phyloP scores from a whole-genome alignment of 2,329 filamentous ascomycete species.

The Diplodia mutila region DNA sequence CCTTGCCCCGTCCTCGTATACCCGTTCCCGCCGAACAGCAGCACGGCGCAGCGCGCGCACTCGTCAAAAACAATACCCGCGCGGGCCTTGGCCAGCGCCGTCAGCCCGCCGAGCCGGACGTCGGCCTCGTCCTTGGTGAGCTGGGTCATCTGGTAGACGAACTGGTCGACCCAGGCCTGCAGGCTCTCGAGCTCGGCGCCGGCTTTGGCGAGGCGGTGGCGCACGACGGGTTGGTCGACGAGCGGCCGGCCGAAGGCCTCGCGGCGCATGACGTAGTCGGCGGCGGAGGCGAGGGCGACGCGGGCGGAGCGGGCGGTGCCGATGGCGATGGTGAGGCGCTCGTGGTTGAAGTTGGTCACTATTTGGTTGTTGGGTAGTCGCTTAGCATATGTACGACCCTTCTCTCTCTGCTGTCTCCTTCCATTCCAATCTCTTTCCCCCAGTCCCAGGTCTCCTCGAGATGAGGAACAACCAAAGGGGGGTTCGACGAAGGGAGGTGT shows the following conservation, averaged over 20 bases:
- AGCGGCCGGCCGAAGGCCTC: conserved; percentile 71
- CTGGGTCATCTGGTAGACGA: conserved; percentile 69
- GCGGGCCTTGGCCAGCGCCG: conserved; percentile 73
- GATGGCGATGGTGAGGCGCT: conserved; percentile 69
- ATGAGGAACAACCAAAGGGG: too few relatives aligned
- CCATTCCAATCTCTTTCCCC: too few relatives aligned
- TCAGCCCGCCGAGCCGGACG: conserved; percentile 69
- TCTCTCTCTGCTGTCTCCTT: not conserved
- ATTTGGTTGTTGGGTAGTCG: not conserved
- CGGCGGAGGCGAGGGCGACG: conserved; percentile 63
- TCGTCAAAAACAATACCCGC: conserved; percentile 72
- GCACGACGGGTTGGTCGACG: conserved; percentile 74
- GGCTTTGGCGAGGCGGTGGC: conserved; percentile 72
- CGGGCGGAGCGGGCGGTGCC: conserved; percentile 65
- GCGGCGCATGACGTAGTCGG: conserved; percentile 66
- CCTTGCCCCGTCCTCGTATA: conserved; percentile 72
- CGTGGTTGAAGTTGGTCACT: conserved; percentile 79
- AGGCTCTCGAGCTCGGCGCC: conserved; percentile 70
- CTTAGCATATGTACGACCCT: too few relatives aligned
- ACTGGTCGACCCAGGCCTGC: conserved; percentile 73
- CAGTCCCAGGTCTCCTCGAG: too few relatives aligned
- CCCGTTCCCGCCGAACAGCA: conserved; percentile 76
- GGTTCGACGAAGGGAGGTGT: too few relatives aligned
- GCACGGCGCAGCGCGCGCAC: conserved; percentile 68
- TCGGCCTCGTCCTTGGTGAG: conserved; percentile 64